Conservation (phyloP, 495 filamentous ascomycete species). For the Penicillium argentinense region DNA sequence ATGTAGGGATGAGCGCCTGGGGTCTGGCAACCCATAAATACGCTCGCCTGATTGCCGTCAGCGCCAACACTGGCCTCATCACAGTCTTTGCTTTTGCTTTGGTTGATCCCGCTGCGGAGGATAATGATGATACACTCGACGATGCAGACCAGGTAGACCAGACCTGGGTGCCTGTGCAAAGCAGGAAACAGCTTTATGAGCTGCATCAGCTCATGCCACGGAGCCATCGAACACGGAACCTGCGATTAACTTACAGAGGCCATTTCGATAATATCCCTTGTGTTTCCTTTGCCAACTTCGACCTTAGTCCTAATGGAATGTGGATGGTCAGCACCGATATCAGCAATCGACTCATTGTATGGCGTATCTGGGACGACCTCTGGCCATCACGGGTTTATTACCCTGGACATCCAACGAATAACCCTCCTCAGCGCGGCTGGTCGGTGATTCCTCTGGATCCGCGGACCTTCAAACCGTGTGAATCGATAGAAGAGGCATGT, state of each 20-base stretch:
- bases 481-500: slow-evolving; percentile 39
- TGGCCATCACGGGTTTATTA: slow-evolving; percentile 28
- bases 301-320: slow-evolving; percentile 59
- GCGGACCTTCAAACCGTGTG: slow-evolving; percentile 38
- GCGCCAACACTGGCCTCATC: slow-evolving; percentile 68
- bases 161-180: slow-evolving; percentile 38
- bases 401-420: slow-evolving; percentile 24
- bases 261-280: slow-evolving; percentile 72
- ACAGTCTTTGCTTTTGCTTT: slow-evolving; percentile 75
- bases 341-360: slow-evolving; percentile 59
- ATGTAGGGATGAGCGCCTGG: slow-evolving; percentile 81
- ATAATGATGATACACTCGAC: slow-evolving; percentile 22
- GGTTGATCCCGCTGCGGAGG: slow-evolving; percentile 28
- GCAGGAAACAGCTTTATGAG: slow-evolving; percentile 21
- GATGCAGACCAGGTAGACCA: slow-evolving; percentile 29
- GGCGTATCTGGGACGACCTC: slow-evolving; percentile 60
- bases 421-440: slow-evolving; percentile 40
- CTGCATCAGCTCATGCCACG: slow-evolving; percentile 32
- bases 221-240: slow-evolving; percentile 37
- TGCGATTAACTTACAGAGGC: slow-evolving; percentile 42
- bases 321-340: slow-evolving; percentile 80
- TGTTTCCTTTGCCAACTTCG: slow-evolving; percentile 69
- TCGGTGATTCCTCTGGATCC: slow-evolving; percentile 52
- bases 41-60: slow-evolving; percentile 76
- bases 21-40: slow-evolving; percentile 81